These are phyloP conservation scores for Pueraria montana DNA, from an alignment of 306 rosid species.

Conservation along the genomic window DNA sequence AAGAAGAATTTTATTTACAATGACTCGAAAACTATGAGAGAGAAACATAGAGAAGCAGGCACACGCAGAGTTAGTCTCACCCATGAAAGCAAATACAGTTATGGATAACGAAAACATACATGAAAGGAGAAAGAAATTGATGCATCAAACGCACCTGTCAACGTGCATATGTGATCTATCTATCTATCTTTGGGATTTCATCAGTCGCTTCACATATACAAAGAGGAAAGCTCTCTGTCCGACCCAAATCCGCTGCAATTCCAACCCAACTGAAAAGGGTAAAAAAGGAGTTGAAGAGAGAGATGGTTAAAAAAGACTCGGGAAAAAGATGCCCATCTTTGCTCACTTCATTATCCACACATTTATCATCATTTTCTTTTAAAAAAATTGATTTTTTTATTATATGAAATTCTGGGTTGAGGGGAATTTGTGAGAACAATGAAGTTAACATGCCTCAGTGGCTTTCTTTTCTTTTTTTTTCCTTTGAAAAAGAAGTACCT, in stretches of 20 bases:
- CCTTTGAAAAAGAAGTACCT: conserved; percentile 61
- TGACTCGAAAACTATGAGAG: conserved; percentile 54
- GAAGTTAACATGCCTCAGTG: conserved; percentile 41
- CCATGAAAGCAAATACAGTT: conserved; percentile 54
- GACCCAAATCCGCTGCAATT: conserved; percentile 87
- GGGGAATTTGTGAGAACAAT: conserved; percentile 1
- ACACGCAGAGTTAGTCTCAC: conserved; percentile 40
- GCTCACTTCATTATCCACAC: conserved; percentile 79
- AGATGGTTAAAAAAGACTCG: conserved; percentile 62
- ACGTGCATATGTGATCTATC: conserved; percentile 45
- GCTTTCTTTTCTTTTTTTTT: not conserved
- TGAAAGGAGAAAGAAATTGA: conserved; percentile 41
- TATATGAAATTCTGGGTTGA: conserved; percentile 36
- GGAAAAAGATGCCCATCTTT: conserved; percentile 88
- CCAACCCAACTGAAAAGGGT: conserved; percentile 64
- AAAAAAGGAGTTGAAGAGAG: conserved; percentile 54
- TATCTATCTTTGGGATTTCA: conserved; percentile 52
- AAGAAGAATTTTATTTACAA: conserved; percentile 55
- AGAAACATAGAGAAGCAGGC: conserved; percentile 33
- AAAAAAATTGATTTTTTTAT: not conserved
- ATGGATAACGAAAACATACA: conserved; percentile 45
- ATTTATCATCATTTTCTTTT: conserved; percentile 35
- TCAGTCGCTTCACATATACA: conserved; percentile 50
- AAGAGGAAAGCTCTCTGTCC: conserved; percentile 73
- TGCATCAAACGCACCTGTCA: conserved; percentile 55